phyloP scores from a whole-genome alignment of 352 stramenopile genomes.

The Detonula confervacea region DNA sequence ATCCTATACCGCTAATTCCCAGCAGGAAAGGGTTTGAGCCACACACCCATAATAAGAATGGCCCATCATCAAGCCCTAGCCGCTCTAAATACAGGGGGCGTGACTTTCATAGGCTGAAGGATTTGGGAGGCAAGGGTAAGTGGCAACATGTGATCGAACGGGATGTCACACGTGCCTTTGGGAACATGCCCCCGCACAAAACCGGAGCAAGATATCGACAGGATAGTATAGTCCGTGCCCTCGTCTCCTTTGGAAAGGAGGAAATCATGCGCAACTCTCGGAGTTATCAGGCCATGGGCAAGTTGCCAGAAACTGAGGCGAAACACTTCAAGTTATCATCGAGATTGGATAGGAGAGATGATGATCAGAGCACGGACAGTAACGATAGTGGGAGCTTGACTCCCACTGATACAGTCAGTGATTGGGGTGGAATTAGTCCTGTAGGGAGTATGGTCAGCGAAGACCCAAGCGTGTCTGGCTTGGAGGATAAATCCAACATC shows the following conservation, averaged over 20 bases:
- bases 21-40: slow-evolving; percentile 27
- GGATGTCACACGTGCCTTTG: slow-evolving; percentile 80
- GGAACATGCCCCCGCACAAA: slow-evolving; percentile 85
- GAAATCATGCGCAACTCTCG: slow-evolving; percentile 54
- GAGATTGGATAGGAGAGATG: slow-evolving; percentile 36
- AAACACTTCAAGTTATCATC: slow-evolving; percentile 57
- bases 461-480: slow-evolving; percentile 30
- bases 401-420: slow-evolving; percentile 82
- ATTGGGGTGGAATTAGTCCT: slow-evolving; percentile 79
- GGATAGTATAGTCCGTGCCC: slow-evolving; percentile 83
- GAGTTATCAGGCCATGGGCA: slow-evolving; percentile 58
- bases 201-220: slow-evolving; percentile 66
- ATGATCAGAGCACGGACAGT: slow-evolving; percentile 32
- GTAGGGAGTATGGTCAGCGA: slow-evolving; percentile 69
- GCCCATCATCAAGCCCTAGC: not conserved
- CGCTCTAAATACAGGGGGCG: slow-evolving; percentile 12
- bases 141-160: slow-evolving; percentile 82
- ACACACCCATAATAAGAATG: not conserved
- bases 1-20: slow-evolving; percentile 49
- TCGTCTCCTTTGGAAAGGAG: slow-evolving; percentile 78
- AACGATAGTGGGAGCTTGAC: slow-evolving; percentile 58
- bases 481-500: no score
- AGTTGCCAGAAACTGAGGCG: slow-evolving; percentile 51
- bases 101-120: slow-evolving; percentile 55
- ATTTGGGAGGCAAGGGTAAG: slow-evolving; percentile 63